Base-by-base conservation (phyloP, 495 filamentous ascomycete species). In the Daldinia caldariorum region DNA sequence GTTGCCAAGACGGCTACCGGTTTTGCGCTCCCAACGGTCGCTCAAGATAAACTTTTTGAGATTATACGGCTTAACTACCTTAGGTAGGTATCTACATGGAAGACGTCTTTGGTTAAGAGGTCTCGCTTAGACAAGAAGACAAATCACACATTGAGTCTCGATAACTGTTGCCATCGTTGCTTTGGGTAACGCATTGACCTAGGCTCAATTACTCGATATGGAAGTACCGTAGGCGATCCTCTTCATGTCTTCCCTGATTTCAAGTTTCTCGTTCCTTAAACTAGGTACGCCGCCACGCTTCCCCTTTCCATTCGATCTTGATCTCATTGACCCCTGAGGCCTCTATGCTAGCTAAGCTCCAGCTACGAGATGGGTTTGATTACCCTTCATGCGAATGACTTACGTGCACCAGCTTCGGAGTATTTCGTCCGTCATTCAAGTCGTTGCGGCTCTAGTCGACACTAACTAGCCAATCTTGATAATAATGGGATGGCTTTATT, bases 1-100 rank as follows among this genome's bases (percentile, higher is more conserved):
- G 58, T 50, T 57, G 59, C 64, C 69, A 67, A 67, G 69, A 38
- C 69, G 58, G 62, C 35, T 66, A 43, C 49, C 56, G 56, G 67
- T 41, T 35, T 35, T 41, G 12, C 56, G 4, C 16, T 63, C 45
- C 45, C 12, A 32, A 65, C 39, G 41, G 31, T 58, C 38, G 39
- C 8, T 47, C 1, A 51, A 58, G 35, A n/a, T 8, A 20, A 37
- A 18, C 31, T 8, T 9, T 14, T 22, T 47, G 9, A 8, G 9
- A 47, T 22, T 47, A 20, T 10, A 6, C 43, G 3, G 9, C n/a
- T n/a, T n/a, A n/a, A n/a, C n/a, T n/a, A n/a, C n/a, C n/a, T n/a
- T n/a, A n/a, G n/a, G n/a, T n/a, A n/a, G n/a, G n/a, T n/a, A n/a
- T n/a, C n/a, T n/a, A n/a, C n/a, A n/a, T n/a, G n/a, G n/a, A n/a